Percentiles rank a stretch among this genome's conserved stretches.
Evolutionary conservation across 306 rosid genomes (phyloP).

Genomic region (Vigna trinervia): DNA sequence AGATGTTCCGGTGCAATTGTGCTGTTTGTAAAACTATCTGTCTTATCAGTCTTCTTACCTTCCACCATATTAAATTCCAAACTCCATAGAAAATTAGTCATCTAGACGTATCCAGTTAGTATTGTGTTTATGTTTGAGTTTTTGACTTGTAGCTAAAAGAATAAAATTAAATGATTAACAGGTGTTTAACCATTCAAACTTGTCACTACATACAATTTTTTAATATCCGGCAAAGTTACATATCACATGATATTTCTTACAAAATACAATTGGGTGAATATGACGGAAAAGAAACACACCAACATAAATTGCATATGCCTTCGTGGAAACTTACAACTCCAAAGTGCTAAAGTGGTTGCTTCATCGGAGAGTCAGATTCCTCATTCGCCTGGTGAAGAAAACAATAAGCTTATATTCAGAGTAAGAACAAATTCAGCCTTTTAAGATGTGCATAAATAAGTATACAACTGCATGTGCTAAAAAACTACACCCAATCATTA

Average conservation of each 20-base stretch:
- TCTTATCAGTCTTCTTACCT: too few species aligned
- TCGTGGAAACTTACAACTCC: slow-evolving; percentile 21
- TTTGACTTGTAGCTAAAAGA: too few species aligned
- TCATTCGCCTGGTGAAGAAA: slow-evolving; percentile 58
- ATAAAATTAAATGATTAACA: neutral
- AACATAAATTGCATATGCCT: slow-evolving; percentile 29
- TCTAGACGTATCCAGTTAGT: too few species aligned
- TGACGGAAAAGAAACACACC: slow-evolving; percentile 28
- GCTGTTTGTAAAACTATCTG: too few species aligned
- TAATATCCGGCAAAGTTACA: neutral
- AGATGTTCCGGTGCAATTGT: too few species aligned
- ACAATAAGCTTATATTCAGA: neutral
- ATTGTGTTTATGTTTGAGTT: too few species aligned
- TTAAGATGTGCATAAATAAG: neutral
- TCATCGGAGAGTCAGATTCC: slow-evolving; percentile 63
- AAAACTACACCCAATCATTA: slow-evolving; percentile 47
- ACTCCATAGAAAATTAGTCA: neutral
- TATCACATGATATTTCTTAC: slow-evolving; percentile 30
- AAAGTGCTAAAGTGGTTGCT: slow-evolving; percentile 7
- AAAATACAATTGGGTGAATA: slow-evolving; percentile 28
- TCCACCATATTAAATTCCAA: neutral
- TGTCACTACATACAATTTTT: neutral
- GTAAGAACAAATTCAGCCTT: slow-evolving; percentile 6
- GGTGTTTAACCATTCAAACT: neutral
- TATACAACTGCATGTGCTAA: slow-evolving; percentile 39